These are phyloP conservation scores for Trichomonas gallinae DNA, from an alignment of 208 protist genomes.

Conservation along the genomic window DNA sequence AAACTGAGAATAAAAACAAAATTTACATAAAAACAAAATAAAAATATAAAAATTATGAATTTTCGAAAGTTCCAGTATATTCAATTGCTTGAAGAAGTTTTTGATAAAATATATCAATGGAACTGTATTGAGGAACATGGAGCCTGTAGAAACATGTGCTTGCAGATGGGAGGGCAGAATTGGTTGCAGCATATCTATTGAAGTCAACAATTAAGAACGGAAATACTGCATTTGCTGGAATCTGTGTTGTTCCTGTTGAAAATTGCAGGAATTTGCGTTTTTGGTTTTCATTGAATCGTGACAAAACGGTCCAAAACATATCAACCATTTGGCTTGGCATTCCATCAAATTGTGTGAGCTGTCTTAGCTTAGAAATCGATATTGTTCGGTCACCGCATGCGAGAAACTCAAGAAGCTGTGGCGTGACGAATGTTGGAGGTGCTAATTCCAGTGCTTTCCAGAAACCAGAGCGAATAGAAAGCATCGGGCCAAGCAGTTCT, in stretches of 20 bases:
- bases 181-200: neutral
- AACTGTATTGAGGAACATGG: neutral
- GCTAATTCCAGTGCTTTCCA: neutral
- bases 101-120: neutral
- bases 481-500: neutral
- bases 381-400: neutral
- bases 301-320: neutral
- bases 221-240: neutral
- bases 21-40: neutral
- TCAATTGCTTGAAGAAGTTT: neutral
- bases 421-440: neutral
- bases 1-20: too few species aligned
- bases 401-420: neutral
- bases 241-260: neutral
- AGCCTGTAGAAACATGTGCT: neutral
- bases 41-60: neutral
- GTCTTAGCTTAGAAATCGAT: neutral
- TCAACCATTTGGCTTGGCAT: neutral
- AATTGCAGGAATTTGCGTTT: neutral
- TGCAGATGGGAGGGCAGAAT: neutral
- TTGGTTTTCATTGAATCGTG: neutral
- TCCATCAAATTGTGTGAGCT: neutral
- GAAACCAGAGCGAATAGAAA: neutral
- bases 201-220: neutral
- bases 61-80: constrained; percentile 4